Conservation (phyloP, 1,284 basidiomycete genomes). For the Ganoderma resinaceum region DNA sequence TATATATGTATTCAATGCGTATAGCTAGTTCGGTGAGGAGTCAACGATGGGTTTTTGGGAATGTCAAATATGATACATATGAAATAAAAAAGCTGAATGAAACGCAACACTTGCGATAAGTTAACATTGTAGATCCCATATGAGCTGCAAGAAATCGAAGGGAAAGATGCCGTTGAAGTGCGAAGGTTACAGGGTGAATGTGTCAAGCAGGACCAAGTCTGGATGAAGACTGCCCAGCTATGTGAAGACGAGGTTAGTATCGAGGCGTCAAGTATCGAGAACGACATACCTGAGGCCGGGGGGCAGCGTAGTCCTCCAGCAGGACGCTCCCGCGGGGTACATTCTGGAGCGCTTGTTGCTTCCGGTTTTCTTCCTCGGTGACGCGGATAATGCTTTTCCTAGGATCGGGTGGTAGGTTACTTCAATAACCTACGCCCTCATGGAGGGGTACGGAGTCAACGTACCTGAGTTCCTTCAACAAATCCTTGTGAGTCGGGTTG, state of each 20-base stretch:
- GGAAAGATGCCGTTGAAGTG: too few relatives aligned
- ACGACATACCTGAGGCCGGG: constrained; percentile 23
- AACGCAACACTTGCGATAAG: neutral
- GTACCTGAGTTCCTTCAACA: constrained; percentile 8
- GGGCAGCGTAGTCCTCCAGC: neutral
- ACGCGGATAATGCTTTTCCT: neutral
- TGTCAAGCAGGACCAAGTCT: constrained; percentile 7
- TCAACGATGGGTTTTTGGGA: neutral
- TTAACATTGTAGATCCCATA: neutral
- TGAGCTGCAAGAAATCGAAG: neutral
- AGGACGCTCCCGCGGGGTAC: neutral
- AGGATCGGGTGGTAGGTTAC: too few relatives aligned
- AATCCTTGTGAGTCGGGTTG: constrained; percentile 5
- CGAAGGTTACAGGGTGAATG: constrained; percentile 15
- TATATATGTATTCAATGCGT: neutral
- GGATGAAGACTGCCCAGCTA: constrained; percentile 26
- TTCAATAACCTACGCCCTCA: neutral
- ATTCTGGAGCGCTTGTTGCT: neutral
- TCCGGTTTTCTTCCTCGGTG: neutral
- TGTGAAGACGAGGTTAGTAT: neutral
- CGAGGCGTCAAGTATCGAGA: neutral
- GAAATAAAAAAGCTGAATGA: neutral
- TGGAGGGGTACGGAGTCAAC: too few relatives aligned
- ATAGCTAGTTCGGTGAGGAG: neutral
- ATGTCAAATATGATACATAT: neutral